phyloP scores from a whole-genome alignment of 225 moss, liverwort and hornwort species.

The Physcomitrellopsis africana region DNA sequence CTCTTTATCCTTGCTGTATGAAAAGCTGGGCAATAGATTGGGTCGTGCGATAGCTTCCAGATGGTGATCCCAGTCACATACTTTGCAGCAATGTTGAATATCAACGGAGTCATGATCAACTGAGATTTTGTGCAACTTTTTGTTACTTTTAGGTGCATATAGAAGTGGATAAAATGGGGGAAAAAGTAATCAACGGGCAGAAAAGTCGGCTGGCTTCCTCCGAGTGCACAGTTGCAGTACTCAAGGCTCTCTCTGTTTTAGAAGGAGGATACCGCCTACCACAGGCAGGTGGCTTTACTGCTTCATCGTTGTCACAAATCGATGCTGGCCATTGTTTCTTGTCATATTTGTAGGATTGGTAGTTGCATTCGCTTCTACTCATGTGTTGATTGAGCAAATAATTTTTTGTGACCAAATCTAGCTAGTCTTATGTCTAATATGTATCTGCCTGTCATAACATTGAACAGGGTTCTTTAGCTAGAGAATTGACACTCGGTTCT shows the following conservation, averaged over 20 bases:
- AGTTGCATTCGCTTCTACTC: neutral
- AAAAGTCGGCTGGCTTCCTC: slow-evolving; percentile 55
- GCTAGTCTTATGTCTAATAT: neutral
- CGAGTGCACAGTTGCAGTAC: slow-evolving; percentile 64
- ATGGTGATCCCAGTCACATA: slow-evolving; percentile 19
- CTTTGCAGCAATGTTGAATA: slow-evolving; percentile 1
- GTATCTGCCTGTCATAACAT: neutral
- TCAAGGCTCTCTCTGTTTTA: slow-evolving; percentile 62
- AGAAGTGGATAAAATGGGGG: slow-evolving; percentile 86
- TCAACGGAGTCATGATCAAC: neutral
- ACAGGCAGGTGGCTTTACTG: slow-evolving; percentile 86
- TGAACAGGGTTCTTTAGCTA: slow-evolving; percentile 4
- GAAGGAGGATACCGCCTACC: slow-evolving; percentile 91
- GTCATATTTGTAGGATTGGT: slow-evolving; percentile 16
- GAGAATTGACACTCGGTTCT: slow-evolving; percentile 22
- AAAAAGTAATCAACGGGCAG: slow-evolving; percentile 59
- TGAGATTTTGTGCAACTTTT: slow-evolving; percentile 15
- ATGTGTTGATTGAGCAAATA: slow-evolving; percentile 24
- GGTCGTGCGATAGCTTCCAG: neutral
- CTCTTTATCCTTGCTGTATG: neutral
- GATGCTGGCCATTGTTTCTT: slow-evolving; percentile 9
- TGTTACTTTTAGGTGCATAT: slow-evolving; percentile 66
- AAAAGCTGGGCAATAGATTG: neutral
- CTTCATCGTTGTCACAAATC: slow-evolving; percentile 7
- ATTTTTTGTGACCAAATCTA: slow-evolving; percentile 17